phyloP scores from a whole-genome alignment of 345 rosid genomes.

The Citrus trifoliata region DNA sequence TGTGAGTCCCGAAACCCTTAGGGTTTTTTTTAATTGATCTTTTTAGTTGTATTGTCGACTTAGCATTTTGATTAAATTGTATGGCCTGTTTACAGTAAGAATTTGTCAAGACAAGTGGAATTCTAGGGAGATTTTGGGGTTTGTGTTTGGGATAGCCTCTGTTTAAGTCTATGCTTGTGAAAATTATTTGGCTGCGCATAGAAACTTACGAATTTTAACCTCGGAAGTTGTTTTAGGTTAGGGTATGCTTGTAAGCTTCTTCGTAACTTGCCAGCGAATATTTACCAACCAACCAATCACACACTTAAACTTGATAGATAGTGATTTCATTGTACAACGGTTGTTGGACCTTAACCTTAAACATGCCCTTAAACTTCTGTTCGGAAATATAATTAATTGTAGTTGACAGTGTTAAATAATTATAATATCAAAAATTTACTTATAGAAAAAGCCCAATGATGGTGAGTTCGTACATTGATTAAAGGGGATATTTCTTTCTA shows the following conservation, averaged over 20 bases:
- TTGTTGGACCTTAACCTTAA: not conserved
- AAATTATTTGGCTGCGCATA: too few species aligned
- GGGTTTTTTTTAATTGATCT: not conserved
- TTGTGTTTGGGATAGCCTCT: too few species aligned
- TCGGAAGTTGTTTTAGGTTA: not conserved
- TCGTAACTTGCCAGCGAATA: too few species aligned
- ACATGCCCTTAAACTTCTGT: not conserved
- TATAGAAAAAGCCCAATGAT: not conserved
- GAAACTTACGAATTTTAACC: not conserved
- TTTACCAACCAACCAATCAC: not conserved
- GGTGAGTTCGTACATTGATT: not conserved
- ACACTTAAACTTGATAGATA: not conserved
- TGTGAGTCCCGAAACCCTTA: constrained; percentile 41
- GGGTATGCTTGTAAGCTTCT: not conserved
- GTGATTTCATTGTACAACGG: not conserved
- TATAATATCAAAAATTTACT: not conserved
- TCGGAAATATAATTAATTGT: not conserved
- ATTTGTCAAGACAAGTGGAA: not conserved
- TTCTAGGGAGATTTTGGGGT: not conserved
- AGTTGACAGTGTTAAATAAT: not conserved
- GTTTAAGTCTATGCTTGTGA: too few species aligned
- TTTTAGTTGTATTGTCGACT: not conserved
- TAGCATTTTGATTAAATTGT: constrained; percentile 6
- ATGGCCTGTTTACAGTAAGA: not conserved
- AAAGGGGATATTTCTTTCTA: not conserved